phyloP scores from a whole-genome alignment of 2,329 filamentous ascomycete species.

The Cladobotryum mycophilum region DNA sequence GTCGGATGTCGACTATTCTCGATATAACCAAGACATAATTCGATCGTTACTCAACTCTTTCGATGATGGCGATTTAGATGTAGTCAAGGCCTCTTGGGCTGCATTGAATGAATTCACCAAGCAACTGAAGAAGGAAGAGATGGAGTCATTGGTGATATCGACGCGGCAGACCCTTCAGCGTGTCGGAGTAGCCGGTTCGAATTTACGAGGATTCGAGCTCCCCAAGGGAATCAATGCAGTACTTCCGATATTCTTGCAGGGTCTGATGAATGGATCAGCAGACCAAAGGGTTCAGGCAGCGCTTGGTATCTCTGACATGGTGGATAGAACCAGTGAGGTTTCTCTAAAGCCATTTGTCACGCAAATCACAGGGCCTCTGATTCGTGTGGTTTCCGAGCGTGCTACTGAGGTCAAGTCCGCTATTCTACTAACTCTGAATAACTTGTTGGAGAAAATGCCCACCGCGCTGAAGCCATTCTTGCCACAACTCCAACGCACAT shows the following conservation, averaged over 20 bases:
- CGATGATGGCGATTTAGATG: constrained; percentile 73
- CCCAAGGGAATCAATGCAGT: constrained; percentile 97
- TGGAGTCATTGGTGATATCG: constrained; percentile 85
- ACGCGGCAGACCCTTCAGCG: constrained; percentile 81
- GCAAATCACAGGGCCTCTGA: constrained; percentile 93
- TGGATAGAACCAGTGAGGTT: constrained; percentile 83
- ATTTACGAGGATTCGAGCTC: constrained; percentile 80
- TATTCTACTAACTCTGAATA: constrained; percentile 90
- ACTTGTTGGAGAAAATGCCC: constrained; percentile 92
- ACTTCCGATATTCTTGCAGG: constrained; percentile 93
- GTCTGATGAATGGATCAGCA: constrained; percentile 89
- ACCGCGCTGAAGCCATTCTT: constrained; percentile 93
- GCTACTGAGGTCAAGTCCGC: constrained; percentile 95
- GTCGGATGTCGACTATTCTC: constrained; percentile 80
- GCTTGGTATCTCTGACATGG: constrained; percentile 88
- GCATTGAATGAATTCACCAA: constrained; percentile 84
- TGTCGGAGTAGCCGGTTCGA: constrained; percentile 78
- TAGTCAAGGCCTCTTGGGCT: constrained; percentile 85
- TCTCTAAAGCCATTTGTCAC: constrained; percentile 92
- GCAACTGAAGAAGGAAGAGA: constrained; percentile 89
- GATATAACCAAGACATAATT: constrained; percentile 94
- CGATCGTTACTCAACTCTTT: constrained; percentile 86
- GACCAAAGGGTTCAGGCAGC: constrained; percentile 91
- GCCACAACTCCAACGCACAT: constrained; percentile 92
- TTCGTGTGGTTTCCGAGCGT: constrained; percentile 93